Evolutionary conservation across 768 basidiomycete species (phyloP), one percentile per base, ranked within the genome.

Genomic region (Boletus edulis): DNA sequence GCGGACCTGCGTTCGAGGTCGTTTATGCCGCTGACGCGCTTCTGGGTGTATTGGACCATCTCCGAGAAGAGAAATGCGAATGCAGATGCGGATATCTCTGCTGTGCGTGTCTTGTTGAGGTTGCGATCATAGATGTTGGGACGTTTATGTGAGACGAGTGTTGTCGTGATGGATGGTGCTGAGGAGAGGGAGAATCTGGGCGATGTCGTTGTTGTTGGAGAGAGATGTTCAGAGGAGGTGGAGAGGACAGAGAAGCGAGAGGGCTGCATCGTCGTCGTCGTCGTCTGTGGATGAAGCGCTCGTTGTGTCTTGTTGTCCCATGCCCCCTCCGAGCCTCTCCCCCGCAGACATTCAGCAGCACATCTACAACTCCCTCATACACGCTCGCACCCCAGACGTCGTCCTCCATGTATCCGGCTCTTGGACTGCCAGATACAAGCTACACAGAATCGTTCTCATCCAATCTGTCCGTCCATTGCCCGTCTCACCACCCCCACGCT

Each of bases 41-140:
- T 94, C 75, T 98, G 97, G 1, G 93, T 96, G 73, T 98, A 98
- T 70, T 94, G 89, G 2, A 99, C 87, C 13, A 94, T 78, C 73
- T 98, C 95, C 5, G 90, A 89, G 72, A 98, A 94, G 54, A 98
- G 78, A 68, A 97, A 98, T 0, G 89, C 80, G 68, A 92, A 94
- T 1, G 94, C 89, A 3, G 87, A 80, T 5, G 85, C 78, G 15
- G 90, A 89, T 49, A 96, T 91, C 68, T 98, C 96, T 24, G 86
- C 73, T 13, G 83, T 79, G 41, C 91, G 84, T 3, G 91, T 86
- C 78, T 94, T 96, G 78, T 90, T 93, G 61, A 97, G 78, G 46
- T 81, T 85, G 54, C 94, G 81, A 65, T 98, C 96, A 72, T 96
- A 92, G 57, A 98, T 93, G 61, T 81, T 89, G 3, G 88, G 86